Base-by-base conservation (phyloP, 371 early-diverging fungal species). In the Batrachochytrium dendrobatidis region DNA sequence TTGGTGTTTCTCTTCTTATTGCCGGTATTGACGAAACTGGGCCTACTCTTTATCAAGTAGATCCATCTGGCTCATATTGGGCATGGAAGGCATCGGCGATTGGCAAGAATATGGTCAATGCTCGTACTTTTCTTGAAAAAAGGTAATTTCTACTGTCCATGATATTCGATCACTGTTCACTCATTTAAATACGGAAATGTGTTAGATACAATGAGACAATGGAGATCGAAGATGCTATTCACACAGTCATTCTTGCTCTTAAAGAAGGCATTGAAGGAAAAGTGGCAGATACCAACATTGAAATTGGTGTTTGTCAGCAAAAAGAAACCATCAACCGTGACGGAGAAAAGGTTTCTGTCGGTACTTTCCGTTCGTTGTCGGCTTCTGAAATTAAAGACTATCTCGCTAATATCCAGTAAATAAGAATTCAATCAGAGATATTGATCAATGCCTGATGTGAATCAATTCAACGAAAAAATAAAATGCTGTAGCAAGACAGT, bases 11-110 rank as follows among this genome's bases (percentile, higher is more conserved):
- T 31, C 79, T 99, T 56, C 76, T 99, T 59, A 82, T 99, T 64
- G 94, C 94, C 50, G 99, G 99, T 43, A 90, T 84, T 54, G 97
- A 98, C 71, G 86, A 87, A 49, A 83, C 77, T 34, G 97, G 95
- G 15, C 94, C 94, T 26, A 75, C 86, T 34, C 81, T 99, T 57
- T 98, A 96, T 74, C 97, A 96, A 73, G 95, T 98, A 0, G 99
- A 99, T 74, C 99, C 99, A 10, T 93, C 95, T 57, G 99, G 99
- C 53, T 89, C 96, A 32, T 97, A 93, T 81, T 95, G 82, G 70
- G 91, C 95, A 34, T 98, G 98, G 98, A 98, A 94, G 75, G 98
- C 98, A 17, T 89, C 90, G 32, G 95, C 98, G 1, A 96, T 98
- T 58, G 99, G 99, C 50, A 98, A 99, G 75, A 95, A 96, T 77